phyloP scores from a whole-genome alignment of 1,284 basidiomycete species.

The Austropuccinia psidii region DNA sequence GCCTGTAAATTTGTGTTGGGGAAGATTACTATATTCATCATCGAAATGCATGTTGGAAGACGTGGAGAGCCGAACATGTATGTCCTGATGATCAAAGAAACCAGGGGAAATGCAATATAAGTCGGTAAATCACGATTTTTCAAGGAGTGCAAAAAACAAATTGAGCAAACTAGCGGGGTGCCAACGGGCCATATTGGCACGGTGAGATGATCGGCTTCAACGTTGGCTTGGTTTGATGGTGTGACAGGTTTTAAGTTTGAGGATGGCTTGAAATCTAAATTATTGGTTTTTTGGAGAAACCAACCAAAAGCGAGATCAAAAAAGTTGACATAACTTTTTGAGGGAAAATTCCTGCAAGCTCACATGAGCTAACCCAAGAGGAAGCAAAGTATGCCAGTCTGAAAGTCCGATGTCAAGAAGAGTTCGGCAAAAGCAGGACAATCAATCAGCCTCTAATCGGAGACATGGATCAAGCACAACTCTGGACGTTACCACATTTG shows the following conservation, averaged over 20 bases:
- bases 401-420: not conserved
- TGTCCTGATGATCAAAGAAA: slow-evolving; percentile 42
- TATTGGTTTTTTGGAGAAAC: not conserved
- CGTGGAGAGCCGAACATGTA: slow-evolving; percentile 69
- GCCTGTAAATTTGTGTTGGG: slow-evolving; percentile 68
- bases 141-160: not conserved
- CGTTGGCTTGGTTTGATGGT: not conserved
- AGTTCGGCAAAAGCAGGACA: not conserved
- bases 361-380: slow-evolving; percentile 20
- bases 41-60: slow-evolving; percentile 56
- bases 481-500: too few relatives aligned
- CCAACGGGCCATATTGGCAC: slow-evolving; percentile 49
- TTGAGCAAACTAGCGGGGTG: slow-evolving; percentile 44
- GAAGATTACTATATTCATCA: slow-evolving; percentile 52
- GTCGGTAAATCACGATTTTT: not conserved
- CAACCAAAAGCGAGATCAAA: not conserved
- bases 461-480: too few relatives aligned
- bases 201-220: slow-evolving; percentile 9
- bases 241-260: not conserved
- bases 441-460: not conserved
- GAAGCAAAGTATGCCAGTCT: slow-evolving; percentile 24
- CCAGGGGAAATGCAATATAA: not conserved
- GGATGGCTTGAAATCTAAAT: not conserved
- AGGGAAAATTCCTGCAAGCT: not conserved
- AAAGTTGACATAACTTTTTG: not conserved